Evolutionary conservation across 1,284 basidiomycete genomes (phyloP), one percentile per base, ranked within the genome.

Genomic region (Melampsora larici-populina): DNA sequence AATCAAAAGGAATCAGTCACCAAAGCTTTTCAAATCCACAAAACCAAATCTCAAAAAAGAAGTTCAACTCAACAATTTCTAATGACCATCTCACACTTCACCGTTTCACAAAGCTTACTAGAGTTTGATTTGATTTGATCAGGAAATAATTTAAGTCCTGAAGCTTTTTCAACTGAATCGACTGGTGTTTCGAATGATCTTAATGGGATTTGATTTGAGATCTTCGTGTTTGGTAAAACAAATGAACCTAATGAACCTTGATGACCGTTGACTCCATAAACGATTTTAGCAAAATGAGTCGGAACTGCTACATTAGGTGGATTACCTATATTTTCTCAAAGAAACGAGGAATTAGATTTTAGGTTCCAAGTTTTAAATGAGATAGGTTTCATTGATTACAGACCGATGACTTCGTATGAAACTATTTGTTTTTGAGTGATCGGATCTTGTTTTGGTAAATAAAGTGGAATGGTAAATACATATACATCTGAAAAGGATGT

Each of bases 281-380:
- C 89, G 40, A 98, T 94, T 85, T 98, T 99, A 46, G 96, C 96
- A 84, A 99, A 99, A 84, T 99, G 97, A 5, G 97, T 99, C 0
- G 97, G 97, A 8, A 99, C 97, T 46, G 91, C 87, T 73, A 98
- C 87, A 81, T 91, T 92, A 4, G 94, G 93, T 31, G 93, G 94
- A 48, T 88, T 89, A 0, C 96, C 97, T 80, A 98, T 97, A 58
- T 64, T 58, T 64, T 13, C n/a, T 24, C 0, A 5, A 31, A 31
- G 29, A 64, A 64, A 24, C 7, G 29, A 26, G n/a, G 26, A 24
- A 40, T 67, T 58, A n/a, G 55, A 58, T 26, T n/a, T n/a, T 7
- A 17, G 21, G 33, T 31, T 66, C 6, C 2, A 40, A 48, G 40
- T 8, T 8, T 67, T 9, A 24, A 64, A 18, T 15, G 26, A 36